These are phyloP conservation scores for Trypanosoma conorhini DNA, from an alignment of 208 protist species.

Conservation along the genomic window DNA sequence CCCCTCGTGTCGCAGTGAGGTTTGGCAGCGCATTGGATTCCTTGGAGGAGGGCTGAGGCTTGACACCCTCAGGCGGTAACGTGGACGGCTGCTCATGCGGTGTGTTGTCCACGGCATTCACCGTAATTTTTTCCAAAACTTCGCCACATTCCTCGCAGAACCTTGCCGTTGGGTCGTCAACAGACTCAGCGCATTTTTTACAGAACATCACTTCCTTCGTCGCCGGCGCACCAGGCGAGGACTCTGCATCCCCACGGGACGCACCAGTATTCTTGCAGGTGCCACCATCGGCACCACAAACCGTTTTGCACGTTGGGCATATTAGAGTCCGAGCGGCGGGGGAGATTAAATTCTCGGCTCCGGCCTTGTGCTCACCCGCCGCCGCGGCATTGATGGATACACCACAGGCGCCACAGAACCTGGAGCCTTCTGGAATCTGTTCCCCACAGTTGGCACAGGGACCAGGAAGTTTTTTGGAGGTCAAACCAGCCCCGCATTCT, in stretches of 20 bases:
- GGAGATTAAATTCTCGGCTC: constrained; percentile 47
- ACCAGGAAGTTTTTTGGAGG: constrained; percentile 32
- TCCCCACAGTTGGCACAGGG: constrained; percentile 74
- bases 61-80: constrained; percentile 14
- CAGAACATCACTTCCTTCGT: constrained; percentile 57
- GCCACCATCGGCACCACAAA: constrained; percentile 83
- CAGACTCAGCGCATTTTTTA: constrained; percentile 43
- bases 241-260: constrained; percentile 51
- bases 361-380: constrained; percentile 38
- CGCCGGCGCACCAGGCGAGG: background rate
- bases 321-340: constrained; percentile 45
- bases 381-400: constrained; percentile 56
- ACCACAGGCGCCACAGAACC: constrained; percentile 84
- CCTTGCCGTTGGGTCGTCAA: constrained; percentile 42
- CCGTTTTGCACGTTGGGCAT: constrained; percentile 67
- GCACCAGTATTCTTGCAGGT: constrained; percentile 89
- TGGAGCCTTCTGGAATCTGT: constrained; percentile 61
- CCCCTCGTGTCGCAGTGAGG: background rate
- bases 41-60: background rate
- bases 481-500: constrained; percentile 69
- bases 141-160: constrained; percentile 87
- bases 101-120: background rate
- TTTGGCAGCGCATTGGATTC: background rate
- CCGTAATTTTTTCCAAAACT: constrained; percentile 36
- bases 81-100: constrained; percentile 17